Conservation (phyloP, 2,329 filamentous ascomycete genomes). For the Zasmidium cellare region DNA sequence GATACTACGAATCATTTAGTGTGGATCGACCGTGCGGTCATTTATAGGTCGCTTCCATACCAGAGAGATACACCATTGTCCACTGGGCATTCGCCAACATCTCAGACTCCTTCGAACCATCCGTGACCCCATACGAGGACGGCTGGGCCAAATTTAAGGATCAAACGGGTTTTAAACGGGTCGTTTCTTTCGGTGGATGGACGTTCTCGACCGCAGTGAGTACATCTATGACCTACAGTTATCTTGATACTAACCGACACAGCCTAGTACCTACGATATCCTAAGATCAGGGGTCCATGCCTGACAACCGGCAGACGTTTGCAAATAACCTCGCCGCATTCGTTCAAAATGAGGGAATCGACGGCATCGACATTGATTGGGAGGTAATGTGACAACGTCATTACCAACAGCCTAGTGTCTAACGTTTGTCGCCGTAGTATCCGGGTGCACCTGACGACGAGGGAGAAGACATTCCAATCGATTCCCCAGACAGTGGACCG, state of each 20-base stretch:
- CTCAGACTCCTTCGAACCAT: constrained; percentile 13
- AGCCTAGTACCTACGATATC: no score
- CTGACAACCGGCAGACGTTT: background rate
- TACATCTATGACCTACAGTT: no score
- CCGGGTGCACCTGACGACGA: constrained; percentile 47
- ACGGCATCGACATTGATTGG: constrained; percentile 44
- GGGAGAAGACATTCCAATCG: constrained; percentile 49
- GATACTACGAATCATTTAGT: constrained; percentile 38
- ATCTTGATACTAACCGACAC: no score
- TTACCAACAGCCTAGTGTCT: no score
- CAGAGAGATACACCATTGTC: no score
- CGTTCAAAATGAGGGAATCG: constrained; percentile 41
- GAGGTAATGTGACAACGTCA: constrained; percentile 30
- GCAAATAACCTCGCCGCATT: constrained; percentile 29
- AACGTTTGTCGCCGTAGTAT: constrained; percentile 43
- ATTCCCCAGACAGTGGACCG: constrained; percentile 32
- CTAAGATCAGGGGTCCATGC: no score
- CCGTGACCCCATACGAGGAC: constrained; percentile 14
- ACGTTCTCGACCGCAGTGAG: no score
- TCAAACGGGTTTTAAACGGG: no score
- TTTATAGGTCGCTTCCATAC: no score
- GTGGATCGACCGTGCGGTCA: constrained; percentile 35
- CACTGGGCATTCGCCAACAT: no score
- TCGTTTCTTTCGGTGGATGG: no score
- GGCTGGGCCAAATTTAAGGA: no score